Evolutionary conservation across 306 rosid species (phyloP).

Genomic region (Prosopis cineraria): DNA sequence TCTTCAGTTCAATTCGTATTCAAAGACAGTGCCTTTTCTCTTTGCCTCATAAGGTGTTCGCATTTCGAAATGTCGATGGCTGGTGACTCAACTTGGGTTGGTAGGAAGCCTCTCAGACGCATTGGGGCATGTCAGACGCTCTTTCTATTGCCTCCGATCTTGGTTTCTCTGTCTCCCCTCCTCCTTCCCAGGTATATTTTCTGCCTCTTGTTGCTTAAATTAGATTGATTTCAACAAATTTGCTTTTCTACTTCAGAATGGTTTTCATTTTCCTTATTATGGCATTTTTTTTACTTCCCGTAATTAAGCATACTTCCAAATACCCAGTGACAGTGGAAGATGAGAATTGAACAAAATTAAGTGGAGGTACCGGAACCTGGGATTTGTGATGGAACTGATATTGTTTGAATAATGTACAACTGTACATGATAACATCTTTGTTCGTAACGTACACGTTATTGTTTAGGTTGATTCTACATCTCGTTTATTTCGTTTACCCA

Average conservation of each 20-base stretch:
- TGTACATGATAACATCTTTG: background rate
- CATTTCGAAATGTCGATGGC: constrained; percentile 62
- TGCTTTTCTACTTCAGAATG: background rate
- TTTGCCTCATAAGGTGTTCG: constrained; percentile 8
- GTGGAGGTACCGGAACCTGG: background rate
- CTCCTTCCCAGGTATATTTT: constrained; percentile 61
- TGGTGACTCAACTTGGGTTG: constrained; percentile 73
- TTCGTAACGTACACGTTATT: background rate
- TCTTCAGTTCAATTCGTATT: background rate
- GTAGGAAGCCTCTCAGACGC: constrained; percentile 84
- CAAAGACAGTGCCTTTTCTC: background rate
- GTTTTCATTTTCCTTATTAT: background rate
- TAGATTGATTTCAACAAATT: background rate
- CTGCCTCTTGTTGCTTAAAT: background rate
- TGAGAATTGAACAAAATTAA: background rate
- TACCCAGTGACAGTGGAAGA: background rate
- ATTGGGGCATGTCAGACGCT: constrained; percentile 90
- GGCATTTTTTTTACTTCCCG: background rate
- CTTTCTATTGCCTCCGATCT: constrained; percentile 89
- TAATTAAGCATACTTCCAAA: background rate
- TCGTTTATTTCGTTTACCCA: background rate
- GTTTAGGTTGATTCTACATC: background rate
- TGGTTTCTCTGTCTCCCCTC: constrained; percentile 69
- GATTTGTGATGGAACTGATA: constrained; percentile 7
- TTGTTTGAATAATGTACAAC: background rate